Evolutionary conservation across 2,329 filamentous ascomycete genomes (phyloP), one percentile per base, ranked within the genome.

Genomic region (Beauveria australis): DNA sequence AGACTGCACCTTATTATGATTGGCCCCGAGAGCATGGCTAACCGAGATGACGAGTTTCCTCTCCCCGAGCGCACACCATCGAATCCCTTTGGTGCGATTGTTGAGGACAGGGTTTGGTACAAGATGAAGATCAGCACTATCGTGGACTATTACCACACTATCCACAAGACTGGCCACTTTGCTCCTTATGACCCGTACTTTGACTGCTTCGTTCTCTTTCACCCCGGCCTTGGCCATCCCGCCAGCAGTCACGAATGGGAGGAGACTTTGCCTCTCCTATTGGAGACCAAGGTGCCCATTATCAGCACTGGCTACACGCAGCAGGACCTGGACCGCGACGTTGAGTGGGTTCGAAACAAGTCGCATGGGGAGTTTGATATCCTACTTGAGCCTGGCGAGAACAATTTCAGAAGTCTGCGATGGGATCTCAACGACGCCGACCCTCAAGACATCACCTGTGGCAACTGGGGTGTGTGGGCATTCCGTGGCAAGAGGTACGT

Each of bases 351-450:
- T 30, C 81, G 88, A 71, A 87, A 93, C 70, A 92, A 91, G 64
- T 91, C 89, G 55, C 84, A 84, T 3, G 92, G 92, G 22, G 94
- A 99, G 74, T 93, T 97, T 71, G 94, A 99, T 70, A 80, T 99
- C 44, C 77, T 99, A 62, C 80, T 99, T 68, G 84, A 96, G 74
- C 94, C 95, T 0, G 92, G 92, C 43, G 92, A 97, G 81, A 99
- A 99, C 70, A 82, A 81, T 18, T 99, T 99, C 79, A 84, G 93
- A 69, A 99, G 94, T 76, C 75, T 97, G 72, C 82, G 93, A 68
- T 99, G 95, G 95, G 95, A 99, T 75, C 74, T 99, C 69, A 97
- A 99, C 70, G 95, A 99, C 70, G 78, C 94, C 65, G 94, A 97
- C 72, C 92, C 93, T 7, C 90, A 95, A 71, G 94, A 97, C 74